Evolutionary conservation across 1,284 basidiomycete species (phyloP).

Genomic region (Fomitiporia mediterranea): DNA sequence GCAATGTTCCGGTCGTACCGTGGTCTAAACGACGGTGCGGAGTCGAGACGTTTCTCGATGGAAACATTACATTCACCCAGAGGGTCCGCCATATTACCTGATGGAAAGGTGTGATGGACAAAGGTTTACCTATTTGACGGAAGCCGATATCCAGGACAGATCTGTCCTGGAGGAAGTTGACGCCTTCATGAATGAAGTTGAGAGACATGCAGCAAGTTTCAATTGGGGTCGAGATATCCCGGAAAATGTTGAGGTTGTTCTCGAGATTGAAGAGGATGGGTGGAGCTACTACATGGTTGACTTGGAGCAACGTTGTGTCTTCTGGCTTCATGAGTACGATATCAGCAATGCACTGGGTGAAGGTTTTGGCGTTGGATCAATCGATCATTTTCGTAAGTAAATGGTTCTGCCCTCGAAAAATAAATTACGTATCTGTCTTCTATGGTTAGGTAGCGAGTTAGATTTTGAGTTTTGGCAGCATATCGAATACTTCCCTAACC

Average conservation of each 20-base stretch:
- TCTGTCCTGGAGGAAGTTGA: background rate
- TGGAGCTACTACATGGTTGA: slow-evolving; percentile 13
- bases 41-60: too few relatives aligned
- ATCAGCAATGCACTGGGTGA: background rate
- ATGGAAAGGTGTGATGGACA: background rate
- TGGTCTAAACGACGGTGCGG: too few relatives aligned
- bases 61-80: slow-evolving; percentile 6
- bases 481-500: slow-evolving; percentile 12
- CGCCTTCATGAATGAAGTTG: background rate
- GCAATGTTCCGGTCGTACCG: too few relatives aligned
- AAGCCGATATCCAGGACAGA: slow-evolving; percentile 3
- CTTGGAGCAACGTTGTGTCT: background rate
- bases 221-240: background rate
- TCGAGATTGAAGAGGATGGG: background rate
- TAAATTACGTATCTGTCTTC: too few relatives aligned
- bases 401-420: background rate
- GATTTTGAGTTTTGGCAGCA: slow-evolving; percentile 14
- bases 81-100: slow-evolving; percentile 7
- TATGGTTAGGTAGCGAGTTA: slow-evolving; percentile 5
- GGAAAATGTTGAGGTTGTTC: slow-evolving; percentile 4
- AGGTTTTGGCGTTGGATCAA: background rate
- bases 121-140: slow-evolving; percentile 1
- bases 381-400: slow-evolving; percentile 1
- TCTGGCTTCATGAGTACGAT: slow-evolving; percentile 10
- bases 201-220: background rate